Conservation (phyloP, 78 protist genomes). For the Dictyostelium firmibasis region DNA sequence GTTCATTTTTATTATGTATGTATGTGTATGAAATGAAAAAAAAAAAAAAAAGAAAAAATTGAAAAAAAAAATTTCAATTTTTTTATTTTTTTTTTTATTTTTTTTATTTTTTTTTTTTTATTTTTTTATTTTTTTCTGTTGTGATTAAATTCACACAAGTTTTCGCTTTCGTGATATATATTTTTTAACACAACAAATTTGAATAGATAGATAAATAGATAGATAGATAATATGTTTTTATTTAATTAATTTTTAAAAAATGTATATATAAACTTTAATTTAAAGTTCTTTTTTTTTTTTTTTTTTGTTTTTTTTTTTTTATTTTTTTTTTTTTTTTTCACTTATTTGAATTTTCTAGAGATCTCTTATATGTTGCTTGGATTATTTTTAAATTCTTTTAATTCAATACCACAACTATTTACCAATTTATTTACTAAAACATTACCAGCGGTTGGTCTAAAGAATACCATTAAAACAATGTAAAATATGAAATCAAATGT, state of each 20-base stretch:
- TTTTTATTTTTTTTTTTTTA: not conserved
- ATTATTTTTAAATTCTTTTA: not conserved
- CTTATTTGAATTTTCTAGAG: too few species aligned
- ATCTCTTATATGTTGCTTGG: too few species aligned
- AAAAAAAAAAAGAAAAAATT: too few species aligned
- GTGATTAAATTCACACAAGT: not conserved
- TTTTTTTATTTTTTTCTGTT: not conserved
- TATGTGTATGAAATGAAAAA: not conserved
- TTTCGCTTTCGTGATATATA: not conserved
- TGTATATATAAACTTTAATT: too few species aligned
- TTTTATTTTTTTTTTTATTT: not conserved
- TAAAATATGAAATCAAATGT: not conserved
- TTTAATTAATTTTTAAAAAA: too few species aligned
- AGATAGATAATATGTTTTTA: too few species aligned
- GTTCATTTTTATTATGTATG: not conserved
- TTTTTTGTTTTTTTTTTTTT: too few species aligned
- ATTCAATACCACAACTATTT: not conserved
- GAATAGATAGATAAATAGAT: too few species aligned
- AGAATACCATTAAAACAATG: not conserved
- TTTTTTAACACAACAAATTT: too few species aligned
- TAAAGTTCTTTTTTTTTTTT: too few species aligned
- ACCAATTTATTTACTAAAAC: not conserved
- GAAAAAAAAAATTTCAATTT: not conserved
- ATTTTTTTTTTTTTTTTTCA: too few species aligned
- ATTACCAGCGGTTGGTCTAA: not conserved